Conservation (phyloP, 441 rosid genomes). For the Erodium moschatum region DNA sequence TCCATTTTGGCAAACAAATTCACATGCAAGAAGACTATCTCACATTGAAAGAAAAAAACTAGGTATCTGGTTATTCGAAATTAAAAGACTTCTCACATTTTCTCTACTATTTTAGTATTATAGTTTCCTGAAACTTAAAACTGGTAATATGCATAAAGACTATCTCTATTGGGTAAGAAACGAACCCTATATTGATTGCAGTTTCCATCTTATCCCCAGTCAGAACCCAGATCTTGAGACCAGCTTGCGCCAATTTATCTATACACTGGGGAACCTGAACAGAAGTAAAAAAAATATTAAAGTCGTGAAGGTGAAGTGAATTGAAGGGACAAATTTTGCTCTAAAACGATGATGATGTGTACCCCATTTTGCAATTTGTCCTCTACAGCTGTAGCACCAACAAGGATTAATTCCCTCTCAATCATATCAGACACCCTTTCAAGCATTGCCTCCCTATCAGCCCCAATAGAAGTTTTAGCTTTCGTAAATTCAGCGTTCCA, state of each 20-base stretch:
- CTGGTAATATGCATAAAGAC: not conserved
- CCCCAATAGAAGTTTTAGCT: slow-evolving; percentile 47
- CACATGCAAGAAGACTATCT: no score
- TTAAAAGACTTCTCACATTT: no score
- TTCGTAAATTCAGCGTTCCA: slow-evolving; percentile 39
- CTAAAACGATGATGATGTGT: slow-evolving; percentile 22
- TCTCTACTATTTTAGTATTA: no score
- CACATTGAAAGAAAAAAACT: no score
- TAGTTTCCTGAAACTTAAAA: no score
- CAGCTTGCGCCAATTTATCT: slow-evolving; percentile 77
- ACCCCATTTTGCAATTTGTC: slow-evolving; percentile 75
- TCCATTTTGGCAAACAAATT: no score
- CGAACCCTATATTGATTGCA: slow-evolving; percentile 69
- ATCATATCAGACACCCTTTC: slow-evolving; percentile 44
- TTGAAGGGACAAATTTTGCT: not conserved
- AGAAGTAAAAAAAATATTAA: not conserved
- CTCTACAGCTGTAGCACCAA: slow-evolving; percentile 77
- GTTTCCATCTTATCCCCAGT: slow-evolving; percentile 82
- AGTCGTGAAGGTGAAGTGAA: slow-evolving; percentile 4
- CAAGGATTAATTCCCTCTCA: slow-evolving; percentile 52
- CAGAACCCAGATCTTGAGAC: slow-evolving; percentile 69
- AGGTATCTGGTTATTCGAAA: no score
- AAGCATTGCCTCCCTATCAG: slow-evolving; percentile 43
- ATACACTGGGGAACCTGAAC: slow-evolving; percentile 65
- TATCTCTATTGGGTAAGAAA: not conserved